Percentiles rank a stretch among this genome's conserved stretches.
Conservation (phyloP, 345 rosid genomes). For the Toxicodendron radicans region DNA sequence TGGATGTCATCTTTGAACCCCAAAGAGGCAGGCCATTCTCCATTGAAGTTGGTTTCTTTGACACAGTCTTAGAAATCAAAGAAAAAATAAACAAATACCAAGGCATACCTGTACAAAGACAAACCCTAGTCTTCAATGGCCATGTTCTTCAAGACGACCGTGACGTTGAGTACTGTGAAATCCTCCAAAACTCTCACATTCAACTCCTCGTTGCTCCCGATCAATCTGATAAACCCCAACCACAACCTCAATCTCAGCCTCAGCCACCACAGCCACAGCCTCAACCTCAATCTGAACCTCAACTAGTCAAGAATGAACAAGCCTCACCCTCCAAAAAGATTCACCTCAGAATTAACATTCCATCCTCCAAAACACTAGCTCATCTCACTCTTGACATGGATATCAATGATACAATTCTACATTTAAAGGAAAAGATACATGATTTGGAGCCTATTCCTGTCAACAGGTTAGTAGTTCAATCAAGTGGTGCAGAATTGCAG, state of each 20-base stretch:
- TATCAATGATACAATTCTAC: slow-evolving; percentile 29
- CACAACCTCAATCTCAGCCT: too few relatives aligned
- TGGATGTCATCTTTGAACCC: slow-evolving; percentile 71
- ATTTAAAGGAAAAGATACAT: slow-evolving; percentile 44
- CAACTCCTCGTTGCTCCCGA: slow-evolving; percentile 47
- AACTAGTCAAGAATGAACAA: slow-evolving; percentile 31
- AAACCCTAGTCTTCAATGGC: slow-evolving; percentile 68
- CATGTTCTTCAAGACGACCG: slow-evolving; percentile 60
- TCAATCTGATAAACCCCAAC: neutral
- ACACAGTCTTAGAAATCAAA: slow-evolving; percentile 74
- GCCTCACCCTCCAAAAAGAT: slow-evolving; percentile 28
- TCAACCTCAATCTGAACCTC: neutral
- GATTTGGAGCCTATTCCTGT: slow-evolving; percentile 38
- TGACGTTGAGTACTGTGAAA: slow-evolving; percentile 51
- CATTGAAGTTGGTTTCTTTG: slow-evolving; percentile 77
- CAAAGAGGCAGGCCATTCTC: slow-evolving; percentile 54
- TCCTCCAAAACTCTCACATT: slow-evolving; percentile 62
- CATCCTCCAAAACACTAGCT: slow-evolving; percentile 30
- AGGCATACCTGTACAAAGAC: slow-evolving; percentile 48
- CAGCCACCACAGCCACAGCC: too few relatives aligned
- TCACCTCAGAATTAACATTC: slow-evolving; percentile 37
- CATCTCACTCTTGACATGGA: slow-evolving; percentile 32
- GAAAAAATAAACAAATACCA: slow-evolving; percentile 69
- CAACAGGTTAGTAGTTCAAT: slow-evolving; percentile 31
- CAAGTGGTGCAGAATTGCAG: slow-evolving; percentile 30